Conservation (phyloP, 768 basidiomycete genomes). For the Panaeolus cyanescens region DNA sequence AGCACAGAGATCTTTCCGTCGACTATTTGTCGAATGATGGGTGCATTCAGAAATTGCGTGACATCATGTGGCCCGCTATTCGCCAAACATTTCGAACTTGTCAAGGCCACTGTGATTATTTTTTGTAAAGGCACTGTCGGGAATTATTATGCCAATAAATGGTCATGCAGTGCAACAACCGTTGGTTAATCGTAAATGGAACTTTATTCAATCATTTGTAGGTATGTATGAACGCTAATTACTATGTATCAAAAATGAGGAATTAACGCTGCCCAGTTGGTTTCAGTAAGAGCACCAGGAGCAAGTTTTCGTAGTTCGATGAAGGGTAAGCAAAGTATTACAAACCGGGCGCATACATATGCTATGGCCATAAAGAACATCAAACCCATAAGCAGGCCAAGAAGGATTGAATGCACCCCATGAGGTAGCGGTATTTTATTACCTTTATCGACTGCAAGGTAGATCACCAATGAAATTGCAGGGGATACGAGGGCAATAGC, state of each 20-base stretch:
- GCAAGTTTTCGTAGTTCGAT: neutral
- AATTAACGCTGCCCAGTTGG: neutral
- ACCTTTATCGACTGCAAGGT: neutral
- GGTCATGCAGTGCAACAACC: no score
- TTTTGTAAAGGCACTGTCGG: no score
- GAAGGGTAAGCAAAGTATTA: neutral
- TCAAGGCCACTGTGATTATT: no score
- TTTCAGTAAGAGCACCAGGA: neutral
- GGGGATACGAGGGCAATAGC: neutral
- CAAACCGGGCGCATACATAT: neutral
- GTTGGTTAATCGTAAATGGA: no score
- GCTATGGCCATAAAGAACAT: neutral
- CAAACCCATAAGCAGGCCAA: neutral
- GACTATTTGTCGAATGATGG: no score
- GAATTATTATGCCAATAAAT: no score
- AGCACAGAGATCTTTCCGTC: no score
- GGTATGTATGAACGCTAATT: no score
- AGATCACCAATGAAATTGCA: neutral
- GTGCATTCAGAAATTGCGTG: no score
- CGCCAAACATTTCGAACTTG: no score
- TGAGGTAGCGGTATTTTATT: neutral
- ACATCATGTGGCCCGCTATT: no score
- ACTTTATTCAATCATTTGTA: no score
- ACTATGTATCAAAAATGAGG: neutral
- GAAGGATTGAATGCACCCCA: neutral